Evolutionary conservation across 768 basidiomycete species (phyloP).

Genomic region (Suillus placidus): DNA sequence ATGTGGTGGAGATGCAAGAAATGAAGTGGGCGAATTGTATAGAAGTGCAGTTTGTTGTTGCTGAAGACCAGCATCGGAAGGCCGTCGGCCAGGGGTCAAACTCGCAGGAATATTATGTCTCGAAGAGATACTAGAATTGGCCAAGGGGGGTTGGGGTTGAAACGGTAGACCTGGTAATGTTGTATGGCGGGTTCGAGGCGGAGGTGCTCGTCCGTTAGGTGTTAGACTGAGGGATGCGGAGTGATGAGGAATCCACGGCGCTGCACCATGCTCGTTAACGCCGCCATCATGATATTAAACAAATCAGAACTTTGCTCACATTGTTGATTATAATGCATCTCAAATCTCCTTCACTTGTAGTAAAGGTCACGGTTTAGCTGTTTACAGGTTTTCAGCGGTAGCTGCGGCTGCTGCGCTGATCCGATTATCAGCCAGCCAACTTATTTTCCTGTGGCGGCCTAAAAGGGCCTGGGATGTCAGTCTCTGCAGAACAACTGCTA

Average conservation of each 20-base stretch:
- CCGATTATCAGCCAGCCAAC: not conserved
- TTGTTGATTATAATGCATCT: constrained; percentile 37
- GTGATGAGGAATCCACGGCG: constrained; percentile 25
- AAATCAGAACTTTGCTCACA: constrained; percentile 18
- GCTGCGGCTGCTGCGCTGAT: not conserved
- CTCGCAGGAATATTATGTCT: constrained; percentile 23
- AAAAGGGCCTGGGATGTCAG: no score
- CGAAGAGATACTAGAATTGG: constrained; percentile 1
- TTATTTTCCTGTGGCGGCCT: not conserved
- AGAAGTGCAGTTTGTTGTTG: constrained; percentile 15
- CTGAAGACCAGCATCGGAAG: constrained; percentile 15
- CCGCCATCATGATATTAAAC: not conserved
- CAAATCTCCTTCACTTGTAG: not conserved
- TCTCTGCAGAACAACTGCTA: not conserved
- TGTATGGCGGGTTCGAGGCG: constrained; percentile 24
- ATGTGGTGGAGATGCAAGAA: constrained; percentile 8
- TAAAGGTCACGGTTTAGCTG: not conserved
- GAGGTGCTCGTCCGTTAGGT: constrained; percentile 7
- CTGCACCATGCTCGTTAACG: constrained; percentile 15
- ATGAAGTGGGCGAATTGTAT: constrained; percentile 13
- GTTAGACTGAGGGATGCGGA: constrained; percentile 22
- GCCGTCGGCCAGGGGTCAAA: constrained; percentile 28
- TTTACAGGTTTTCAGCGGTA: not conserved
- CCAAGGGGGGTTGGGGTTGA: not conserved
- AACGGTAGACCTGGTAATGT: constrained; percentile 21